Percentiles rank a stretch among this genome's conserved stretches.
Evolutionary conservation across 2,329 filamentous ascomycete species (phyloP).

Genomic region (Aspergillus sp.): DNA sequence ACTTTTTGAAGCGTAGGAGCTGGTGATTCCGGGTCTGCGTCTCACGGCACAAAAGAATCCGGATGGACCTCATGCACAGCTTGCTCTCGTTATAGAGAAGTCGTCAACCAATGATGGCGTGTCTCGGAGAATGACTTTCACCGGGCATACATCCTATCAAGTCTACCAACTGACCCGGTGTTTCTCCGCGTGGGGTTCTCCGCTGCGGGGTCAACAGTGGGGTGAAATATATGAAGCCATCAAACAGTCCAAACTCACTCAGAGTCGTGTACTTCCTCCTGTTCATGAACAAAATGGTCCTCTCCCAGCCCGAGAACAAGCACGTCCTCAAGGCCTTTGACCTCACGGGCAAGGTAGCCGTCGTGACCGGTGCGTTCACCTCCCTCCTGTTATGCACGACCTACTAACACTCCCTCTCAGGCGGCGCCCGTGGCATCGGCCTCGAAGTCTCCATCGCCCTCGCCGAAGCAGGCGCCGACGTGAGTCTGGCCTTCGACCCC

Average conservation of each 20-base stretch:
- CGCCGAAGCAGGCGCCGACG: slow-evolving; percentile 39
- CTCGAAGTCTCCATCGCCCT: slow-evolving; percentile 40
- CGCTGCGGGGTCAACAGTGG: not conserved
- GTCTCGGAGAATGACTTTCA: not conserved
- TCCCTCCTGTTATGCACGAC: not conserved
- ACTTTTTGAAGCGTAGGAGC: not conserved
- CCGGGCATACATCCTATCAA: not conserved
- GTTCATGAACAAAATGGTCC: slow-evolving; percentile 16
- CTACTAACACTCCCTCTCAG: slow-evolving; percentile 8
- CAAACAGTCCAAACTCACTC: too few relatives aligned
- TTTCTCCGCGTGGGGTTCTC: not conserved
- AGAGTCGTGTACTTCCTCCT: too few relatives aligned
- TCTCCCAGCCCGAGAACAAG: slow-evolving; percentile 21
- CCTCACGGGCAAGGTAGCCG: slow-evolving; percentile 27
- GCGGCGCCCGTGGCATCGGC: slow-evolving; percentile 36
- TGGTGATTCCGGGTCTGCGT: not conserved
- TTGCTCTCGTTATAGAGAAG: not conserved
- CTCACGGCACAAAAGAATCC: not conserved
- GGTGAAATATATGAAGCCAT: too few relatives aligned
- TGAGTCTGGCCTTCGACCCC: slow-evolving; percentile 11
- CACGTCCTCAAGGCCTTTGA: slow-evolving; percentile 27
- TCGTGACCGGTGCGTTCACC: slow-evolving; percentile 19
- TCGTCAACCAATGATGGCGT: not conserved
- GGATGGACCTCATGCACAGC: not conserved
- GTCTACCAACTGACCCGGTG: not conserved